Base-by-base conservation (phyloP, 345 rosid species). In the Euphorbia tirucalli region DNA sequence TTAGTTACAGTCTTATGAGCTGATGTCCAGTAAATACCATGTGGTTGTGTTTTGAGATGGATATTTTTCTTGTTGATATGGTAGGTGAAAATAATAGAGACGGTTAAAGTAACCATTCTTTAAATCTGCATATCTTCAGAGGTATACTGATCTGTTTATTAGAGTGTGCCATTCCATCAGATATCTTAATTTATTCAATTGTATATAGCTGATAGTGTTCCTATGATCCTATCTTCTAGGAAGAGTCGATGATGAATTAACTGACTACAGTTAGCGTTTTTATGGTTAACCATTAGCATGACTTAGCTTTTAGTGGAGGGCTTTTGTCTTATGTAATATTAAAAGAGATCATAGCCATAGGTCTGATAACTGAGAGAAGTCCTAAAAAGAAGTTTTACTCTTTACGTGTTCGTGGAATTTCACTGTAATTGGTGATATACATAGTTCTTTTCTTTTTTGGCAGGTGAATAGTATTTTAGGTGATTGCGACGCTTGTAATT, bases 401-500 rank as follows among this genome's bases (percentile, higher is more conserved):
- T 56, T 22, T 56, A 27, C 11, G 28, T 56, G 41, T 60, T 31
- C 4, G 8, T 28, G 41, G 64, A 60, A 31, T 60, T 60, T 66
- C 32, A 16, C 35, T 15, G 13, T 7, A 22, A 27, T 65, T 69
- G 49, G 57, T 41, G 52, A 74, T 75, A 56, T 31, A 61, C 49
- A 65, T 19, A 24, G 19, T 41, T 69, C 65, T 52, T 22, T 49
- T 78, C 69, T 79, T 21, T 49, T 79, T 69, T 79, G 1, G 73
- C 91, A 94, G 98, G 90, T 87, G 75, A 81, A 80, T 68, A 81
- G 66, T 65, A 77, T 80, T 67, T 48, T 68, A 32, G 66, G 52
- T 54, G 46, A 70, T 57, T 71, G 70, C 66, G 81, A 70, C 27
- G 70, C 77, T 27, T 68, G 61, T 58, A 70, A 44, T 48, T 46